Evolutionary conservation across 1,284 basidiomycete species (phyloP).

Genomic region (Erythrobasidium hasegawianum): DNA sequence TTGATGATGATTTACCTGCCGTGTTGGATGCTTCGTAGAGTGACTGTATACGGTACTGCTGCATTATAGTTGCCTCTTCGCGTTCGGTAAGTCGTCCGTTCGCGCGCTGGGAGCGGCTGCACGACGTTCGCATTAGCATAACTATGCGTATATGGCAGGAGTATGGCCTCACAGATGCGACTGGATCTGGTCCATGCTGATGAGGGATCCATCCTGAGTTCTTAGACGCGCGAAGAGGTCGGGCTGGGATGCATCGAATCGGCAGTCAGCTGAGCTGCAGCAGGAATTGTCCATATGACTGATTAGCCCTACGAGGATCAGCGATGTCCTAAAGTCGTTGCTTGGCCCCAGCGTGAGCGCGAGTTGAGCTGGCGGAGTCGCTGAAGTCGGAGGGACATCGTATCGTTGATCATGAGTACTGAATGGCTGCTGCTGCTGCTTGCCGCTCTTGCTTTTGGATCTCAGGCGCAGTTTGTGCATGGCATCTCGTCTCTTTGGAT

Average conservation of each 20-base stretch:
- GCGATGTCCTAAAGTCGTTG: conserved; percentile 27
- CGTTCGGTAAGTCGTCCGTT: conserved; percentile 25
- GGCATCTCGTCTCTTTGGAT: too few species aligned
- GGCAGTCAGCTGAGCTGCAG: too few species aligned
- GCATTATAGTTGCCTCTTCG: conserved; percentile 23
- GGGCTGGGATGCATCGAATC: conserved; percentile 17
- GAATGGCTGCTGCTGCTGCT: conserved; percentile 2
- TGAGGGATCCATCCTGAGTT: conserved; percentile 14
- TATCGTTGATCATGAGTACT: not conserved
- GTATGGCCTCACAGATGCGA: conserved; percentile 3
- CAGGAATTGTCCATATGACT: too few species aligned
- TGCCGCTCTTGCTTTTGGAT: not conserved
- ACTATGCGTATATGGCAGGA: not conserved
- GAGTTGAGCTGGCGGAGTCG: too few species aligned
- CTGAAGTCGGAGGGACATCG: too few species aligned
- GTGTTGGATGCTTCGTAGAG: conserved; percentile 16
- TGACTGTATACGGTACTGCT: conserved; percentile 28
- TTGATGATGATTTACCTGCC: not conserved
- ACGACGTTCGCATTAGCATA: not conserved
- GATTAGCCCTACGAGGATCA: conserved; percentile 27
- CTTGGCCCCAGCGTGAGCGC: conserved; percentile 5
- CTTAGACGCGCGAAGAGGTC: conserved; percentile 27
- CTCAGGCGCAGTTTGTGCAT: not conserved
- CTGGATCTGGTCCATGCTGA: conserved; percentile 27
- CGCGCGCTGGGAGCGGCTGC: conserved; percentile 18